Conservation (phyloP, 257 asterid species). For the Gynochthodes officinalis region DNA sequence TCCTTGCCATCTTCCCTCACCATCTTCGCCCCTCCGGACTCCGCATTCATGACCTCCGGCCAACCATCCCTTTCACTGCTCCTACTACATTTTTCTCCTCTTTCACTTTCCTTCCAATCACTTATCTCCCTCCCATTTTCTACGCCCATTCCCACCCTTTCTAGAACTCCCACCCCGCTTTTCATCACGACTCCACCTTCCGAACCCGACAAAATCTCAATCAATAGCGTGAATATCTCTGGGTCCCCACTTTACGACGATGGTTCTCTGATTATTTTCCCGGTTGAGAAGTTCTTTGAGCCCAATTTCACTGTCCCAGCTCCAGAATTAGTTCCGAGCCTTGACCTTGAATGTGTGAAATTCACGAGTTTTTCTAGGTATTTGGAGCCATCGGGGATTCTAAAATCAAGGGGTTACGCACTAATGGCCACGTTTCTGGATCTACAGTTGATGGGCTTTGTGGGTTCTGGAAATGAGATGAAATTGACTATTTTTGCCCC, state of each 20-base stretch:
- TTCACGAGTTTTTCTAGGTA: conserved; percentile 37
- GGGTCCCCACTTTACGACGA: conserved; percentile 62
- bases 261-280: conserved; percentile 53
- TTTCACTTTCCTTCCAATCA: conserved; percentile 51
- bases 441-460: conserved; percentile 56
- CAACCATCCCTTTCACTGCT: conserved; percentile 68
- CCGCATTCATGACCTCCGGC: conserved; percentile 47
- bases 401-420: conserved; percentile 64
- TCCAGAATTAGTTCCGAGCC: not conserved
- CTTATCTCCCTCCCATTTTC: conserved; percentile 61
- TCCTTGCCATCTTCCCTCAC: conserved; percentile 36
- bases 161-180: conserved; percentile 48
- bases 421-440: conserved; percentile 71
- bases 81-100: conserved; percentile 74
- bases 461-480: conserved; percentile 17
- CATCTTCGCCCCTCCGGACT: conserved; percentile 73
- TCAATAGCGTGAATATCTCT: conserved; percentile 44
- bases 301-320: conserved; percentile 32
- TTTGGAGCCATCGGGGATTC: conserved; percentile 40
- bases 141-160: conserved; percentile 55
- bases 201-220: conserved; percentile 25
- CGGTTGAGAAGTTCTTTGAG: conserved; percentile 48
- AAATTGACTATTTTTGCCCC: conserved; percentile 74
- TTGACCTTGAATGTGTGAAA: conserved; percentile 28
- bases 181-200: conserved; percentile 38